Conservation (phyloP, 129 eudicot species). For the Erigeron canadensis region DNA sequence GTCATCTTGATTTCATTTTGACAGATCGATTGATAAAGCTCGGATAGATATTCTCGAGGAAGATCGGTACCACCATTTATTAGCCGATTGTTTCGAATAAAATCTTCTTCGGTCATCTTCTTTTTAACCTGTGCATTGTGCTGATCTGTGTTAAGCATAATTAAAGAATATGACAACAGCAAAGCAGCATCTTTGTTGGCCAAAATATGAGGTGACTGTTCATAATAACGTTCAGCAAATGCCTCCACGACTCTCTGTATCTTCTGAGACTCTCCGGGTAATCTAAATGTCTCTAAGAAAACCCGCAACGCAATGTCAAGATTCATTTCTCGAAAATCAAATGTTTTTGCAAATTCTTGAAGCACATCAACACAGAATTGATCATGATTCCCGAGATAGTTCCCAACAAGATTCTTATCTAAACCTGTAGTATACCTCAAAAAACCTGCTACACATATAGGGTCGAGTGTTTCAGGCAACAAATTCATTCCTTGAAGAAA, state of each 20-base stretch:
- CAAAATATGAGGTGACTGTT: slow-evolving; percentile 59
- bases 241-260: slow-evolving; percentile 89
- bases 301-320: slow-evolving; percentile 74
- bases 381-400: slow-evolving; percentile 75
- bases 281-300: slow-evolving; percentile 70
- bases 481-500: slow-evolving; percentile 62
- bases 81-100: slow-evolving; percentile 69
- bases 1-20: slow-evolving; percentile 69
- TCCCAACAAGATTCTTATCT: slow-evolving; percentile 77
- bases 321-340: slow-evolving; percentile 73
- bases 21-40: slow-evolving; percentile 63
- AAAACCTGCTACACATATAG: slow-evolving; percentile 68
- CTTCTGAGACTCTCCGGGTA: slow-evolving; percentile 94
- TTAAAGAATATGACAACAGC: slow-evolving; percentile 65
- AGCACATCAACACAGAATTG: slow-evolving; percentile 74
- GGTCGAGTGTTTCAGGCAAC: slow-evolving; percentile 59
- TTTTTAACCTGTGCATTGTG: slow-evolving; percentile 86
- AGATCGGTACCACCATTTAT: slow-evolving; percentile 79
- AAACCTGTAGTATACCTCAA: slow-evolving; percentile 64
- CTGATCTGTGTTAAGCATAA: slow-evolving; percentile 84
- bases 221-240: slow-evolving; percentile 71
- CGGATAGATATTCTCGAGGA: slow-evolving; percentile 64
- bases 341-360: slow-evolving; percentile 73
- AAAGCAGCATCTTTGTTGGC: slow-evolving; percentile 76
- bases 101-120: slow-evolving; percentile 85